Evolutionary conservation across 2,329 filamentous ascomycete species (phyloP).

Genomic region (Microsporum audouinii): DNA sequence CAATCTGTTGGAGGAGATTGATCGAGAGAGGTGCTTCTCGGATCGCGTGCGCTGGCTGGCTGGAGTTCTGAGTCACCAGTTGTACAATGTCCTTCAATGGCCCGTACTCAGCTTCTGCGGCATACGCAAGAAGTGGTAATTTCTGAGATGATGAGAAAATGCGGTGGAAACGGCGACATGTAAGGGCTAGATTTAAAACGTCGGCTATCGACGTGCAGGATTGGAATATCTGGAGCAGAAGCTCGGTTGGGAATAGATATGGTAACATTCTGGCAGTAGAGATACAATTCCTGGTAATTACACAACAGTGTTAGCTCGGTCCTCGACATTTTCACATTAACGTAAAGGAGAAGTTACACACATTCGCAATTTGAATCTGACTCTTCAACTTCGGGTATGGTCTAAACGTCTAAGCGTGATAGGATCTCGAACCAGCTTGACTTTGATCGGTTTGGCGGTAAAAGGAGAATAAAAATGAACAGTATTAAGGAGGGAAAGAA

Average conservation of each 20-base stretch:
- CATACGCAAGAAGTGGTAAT: conserved; percentile 43
- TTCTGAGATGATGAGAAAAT: conserved; percentile 45
- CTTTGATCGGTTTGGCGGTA: not conserved
- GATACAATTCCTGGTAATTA: not conserved
- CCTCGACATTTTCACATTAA: not conserved
- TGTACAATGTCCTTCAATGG: conserved; percentile 49
- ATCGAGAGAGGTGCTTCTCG: conserved; percentile 44
- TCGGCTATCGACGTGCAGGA: conserved; percentile 43
- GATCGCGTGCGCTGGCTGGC: conserved; percentile 45
- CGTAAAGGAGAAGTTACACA: not conserved
- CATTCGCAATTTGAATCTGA: not conserved
- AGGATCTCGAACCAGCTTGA: not conserved
- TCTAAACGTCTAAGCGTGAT: not conserved
- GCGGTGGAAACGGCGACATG: conserved; percentile 43
- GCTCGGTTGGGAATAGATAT: conserved; percentile 46
- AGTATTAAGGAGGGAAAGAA: not conserved
- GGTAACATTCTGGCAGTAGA: conserved; percentile 38
- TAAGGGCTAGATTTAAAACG: conserved; percentile 43
- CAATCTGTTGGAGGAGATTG: conserved; percentile 45
- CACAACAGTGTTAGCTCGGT: not conserved
- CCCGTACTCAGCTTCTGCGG: conserved; percentile 46
- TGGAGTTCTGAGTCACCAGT: conserved; percentile 49
- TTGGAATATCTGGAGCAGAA: conserved; percentile 46
- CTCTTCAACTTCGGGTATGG: not conserved
- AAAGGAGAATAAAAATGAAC: not conserved